Percentiles rank a stretch among this genome's conserved stretches.
phyloP scores from a whole-genome alignment of 768 basidiomycete genomes.

The Lactarius evosmus region DNA sequence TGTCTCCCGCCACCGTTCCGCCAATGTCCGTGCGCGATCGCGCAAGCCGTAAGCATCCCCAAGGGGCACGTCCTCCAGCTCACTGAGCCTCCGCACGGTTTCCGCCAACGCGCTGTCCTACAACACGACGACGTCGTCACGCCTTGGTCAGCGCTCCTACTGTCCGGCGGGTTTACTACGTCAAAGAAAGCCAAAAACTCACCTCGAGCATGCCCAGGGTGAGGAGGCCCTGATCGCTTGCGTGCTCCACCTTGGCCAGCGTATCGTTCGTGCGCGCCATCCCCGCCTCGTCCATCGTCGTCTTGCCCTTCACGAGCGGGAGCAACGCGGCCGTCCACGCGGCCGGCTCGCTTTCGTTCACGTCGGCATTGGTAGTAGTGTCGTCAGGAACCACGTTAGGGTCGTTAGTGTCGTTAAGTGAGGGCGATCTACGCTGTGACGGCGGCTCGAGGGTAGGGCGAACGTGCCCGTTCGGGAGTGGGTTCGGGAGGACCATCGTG shows the following conservation, averaged over 20 bases:
- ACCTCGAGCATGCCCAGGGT: slow-evolving; percentile 15
- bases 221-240: neutral
- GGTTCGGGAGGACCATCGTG: neutral
- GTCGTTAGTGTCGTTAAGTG: neutral
- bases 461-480: neutral
- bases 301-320: slow-evolving; percentile 22
- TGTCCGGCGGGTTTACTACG: neutral
- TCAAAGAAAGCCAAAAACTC: neutral
- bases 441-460: slow-evolving; percentile 13
- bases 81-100: slow-evolving; percentile 19
- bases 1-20: slow-evolving; percentile 5
- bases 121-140: neutral
- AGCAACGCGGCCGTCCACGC: slow-evolving; percentile 18
- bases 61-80: slow-evolving; percentile 11
- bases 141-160: neutral
- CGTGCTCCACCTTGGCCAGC: slow-evolving; percentile 8
- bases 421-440: neutral
- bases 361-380: neutral
- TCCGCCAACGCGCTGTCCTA: slow-evolving; percentile 22
- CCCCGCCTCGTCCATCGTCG: neutral
- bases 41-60: slow-evolving; percentile 14
- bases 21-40: slow-evolving; percentile 18
- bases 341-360: slow-evolving; percentile 7
- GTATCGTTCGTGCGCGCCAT: slow-evolving; percentile 6
- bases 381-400: neutral